Base-by-base conservation (phyloP, 169 alveolate species). In the Plasmodium malariae region DNA sequence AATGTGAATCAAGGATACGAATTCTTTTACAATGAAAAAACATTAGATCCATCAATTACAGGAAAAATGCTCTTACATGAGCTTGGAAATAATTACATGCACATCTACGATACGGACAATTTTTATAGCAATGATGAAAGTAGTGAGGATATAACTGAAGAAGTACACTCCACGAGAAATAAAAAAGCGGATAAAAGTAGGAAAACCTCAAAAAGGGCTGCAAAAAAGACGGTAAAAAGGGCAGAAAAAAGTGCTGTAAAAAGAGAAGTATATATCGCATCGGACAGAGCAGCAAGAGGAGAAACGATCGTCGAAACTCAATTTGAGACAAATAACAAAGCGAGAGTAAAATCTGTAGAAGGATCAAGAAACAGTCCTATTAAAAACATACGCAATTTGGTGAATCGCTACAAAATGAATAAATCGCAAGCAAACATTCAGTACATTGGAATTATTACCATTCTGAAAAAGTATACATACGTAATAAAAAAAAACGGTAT, bases 51-150 rank as follows among this genome's bases (percentile, higher is more conserved):
- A 9, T 19, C 51, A 40, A 30, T n/a, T 4, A 54, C 30, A n/a
- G 87, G 34, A 26, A 73, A 9, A 43, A 17, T 3, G 34, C 9
- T 26, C n/a, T 17, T 17, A 28, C 12, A 36, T 26, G 43, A 30
- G 48, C 17, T 43, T 55, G 51, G 32, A 17, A 45, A 57, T 30
- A 49, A 80, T 19, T 63, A 65, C 28, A 67, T 80, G 90, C 71
- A 80, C 34, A 67, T 80, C 17, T 67, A 80, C 65, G 90, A 80
- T 36, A 63, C 70, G 1, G 90, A 80, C 17, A 21, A 57, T 51
- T 5, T 71, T 2, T 40, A 21, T 12, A 80, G 71, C 17, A 14
- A 80, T 32, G 48, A 36, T 17, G n/a, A 19, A n/a, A 37, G 62
- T 40, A 5, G 14, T 40, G 26, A 36, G 28, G 32, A 30, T 12